Conservation (phyloP, 208 protist genomes). For the Trypanosoma lewisi region DNA sequence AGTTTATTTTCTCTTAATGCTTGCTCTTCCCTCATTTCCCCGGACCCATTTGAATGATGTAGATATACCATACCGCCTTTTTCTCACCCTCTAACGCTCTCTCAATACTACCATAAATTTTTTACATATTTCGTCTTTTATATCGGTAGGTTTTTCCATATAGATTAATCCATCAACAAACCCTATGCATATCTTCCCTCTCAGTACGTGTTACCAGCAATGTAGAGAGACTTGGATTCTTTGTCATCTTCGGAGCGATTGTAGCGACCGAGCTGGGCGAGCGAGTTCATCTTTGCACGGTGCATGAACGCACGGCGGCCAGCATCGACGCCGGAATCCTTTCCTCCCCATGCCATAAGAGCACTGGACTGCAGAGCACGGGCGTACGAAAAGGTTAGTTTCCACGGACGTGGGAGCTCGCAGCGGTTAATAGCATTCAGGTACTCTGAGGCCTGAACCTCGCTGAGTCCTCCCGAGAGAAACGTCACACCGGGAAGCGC, state of each 20-base stretch:
- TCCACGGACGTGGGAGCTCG: slow-evolving; percentile 76
- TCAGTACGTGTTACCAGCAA: slow-evolving; percentile 86
- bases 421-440: slow-evolving; percentile 95
- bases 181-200: too few relatives aligned
- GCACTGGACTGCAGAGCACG: slow-evolving; percentile 92
- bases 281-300: slow-evolving; percentile 83
- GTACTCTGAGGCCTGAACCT: slow-evolving; percentile 94
- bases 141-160: too few relatives aligned
- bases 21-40: too few relatives aligned
- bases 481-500: slow-evolving; percentile 94
- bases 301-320: slow-evolving; percentile 71
- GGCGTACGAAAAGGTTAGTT: slow-evolving; percentile 94
- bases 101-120: too few relatives aligned
- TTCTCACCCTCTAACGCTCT: too few relatives aligned
- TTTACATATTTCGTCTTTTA: too few relatives aligned
- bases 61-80: too few relatives aligned
- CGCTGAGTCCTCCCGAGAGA: slow-evolving; percentile 96
- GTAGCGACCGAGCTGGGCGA: slow-evolving; percentile 78
- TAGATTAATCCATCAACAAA: too few relatives aligned
- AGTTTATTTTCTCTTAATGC: too few relatives aligned
- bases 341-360: slow-evolving; percentile 93
- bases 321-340: slow-evolving; percentile 56
- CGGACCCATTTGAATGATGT: too few relatives aligned
- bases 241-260: slow-evolving; percentile 69
- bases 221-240: slow-evolving; percentile 80